phyloP scores from a whole-genome alignment of 768 basidiomycete species.

The Cyclocybe cylindracea region DNA sequence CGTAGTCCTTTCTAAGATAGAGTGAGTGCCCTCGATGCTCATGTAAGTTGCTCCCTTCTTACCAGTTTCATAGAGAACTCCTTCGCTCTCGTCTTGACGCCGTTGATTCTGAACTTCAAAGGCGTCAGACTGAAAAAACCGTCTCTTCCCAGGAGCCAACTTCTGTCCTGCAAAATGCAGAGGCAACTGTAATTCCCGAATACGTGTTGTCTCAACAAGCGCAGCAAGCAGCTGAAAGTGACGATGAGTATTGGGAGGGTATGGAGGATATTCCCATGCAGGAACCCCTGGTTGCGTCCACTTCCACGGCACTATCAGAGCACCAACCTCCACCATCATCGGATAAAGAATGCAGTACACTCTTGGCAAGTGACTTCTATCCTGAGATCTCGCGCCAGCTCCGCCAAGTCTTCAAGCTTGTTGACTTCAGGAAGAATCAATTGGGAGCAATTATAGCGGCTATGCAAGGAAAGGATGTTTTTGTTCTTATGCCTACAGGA shows the following conservation, averaged over 20 bases:
- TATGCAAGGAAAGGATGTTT: constrained; percentile 80
- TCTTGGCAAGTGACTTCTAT: constrained; percentile 30
- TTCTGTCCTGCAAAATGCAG: too few species aligned
- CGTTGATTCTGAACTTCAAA: neutral
- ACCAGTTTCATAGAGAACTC: constrained; percentile 10
- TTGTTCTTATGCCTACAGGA: constrained; percentile 96
- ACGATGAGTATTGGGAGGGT: constrained; percentile 49
- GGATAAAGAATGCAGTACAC: neutral
- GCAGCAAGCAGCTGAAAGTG: constrained; percentile 30
- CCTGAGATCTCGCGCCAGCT: constrained; percentile 58
- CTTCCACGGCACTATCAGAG: neutral
- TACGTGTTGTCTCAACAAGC: constrained; percentile 1
- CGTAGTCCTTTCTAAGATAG: constrained; percentile 24
- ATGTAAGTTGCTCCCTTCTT: neutral
- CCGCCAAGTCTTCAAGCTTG: constrained; percentile 59
- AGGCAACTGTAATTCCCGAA: too few species aligned
- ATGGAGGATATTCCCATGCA: constrained; percentile 42
- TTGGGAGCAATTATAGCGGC: constrained; percentile 83
- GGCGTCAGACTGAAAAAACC: too few species aligned
- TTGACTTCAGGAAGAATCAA: constrained; percentile 79
- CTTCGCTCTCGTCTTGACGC: constrained; percentile 13
- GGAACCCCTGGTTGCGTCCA: constrained; percentile 13
- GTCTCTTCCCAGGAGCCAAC: too few species aligned
- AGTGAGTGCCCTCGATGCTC: constrained; percentile 27
- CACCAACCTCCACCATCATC: neutral